Conservation (phyloP, 2,329 filamentous ascomycete genomes). For the Phyllosticta paracitricarpa region DNA sequence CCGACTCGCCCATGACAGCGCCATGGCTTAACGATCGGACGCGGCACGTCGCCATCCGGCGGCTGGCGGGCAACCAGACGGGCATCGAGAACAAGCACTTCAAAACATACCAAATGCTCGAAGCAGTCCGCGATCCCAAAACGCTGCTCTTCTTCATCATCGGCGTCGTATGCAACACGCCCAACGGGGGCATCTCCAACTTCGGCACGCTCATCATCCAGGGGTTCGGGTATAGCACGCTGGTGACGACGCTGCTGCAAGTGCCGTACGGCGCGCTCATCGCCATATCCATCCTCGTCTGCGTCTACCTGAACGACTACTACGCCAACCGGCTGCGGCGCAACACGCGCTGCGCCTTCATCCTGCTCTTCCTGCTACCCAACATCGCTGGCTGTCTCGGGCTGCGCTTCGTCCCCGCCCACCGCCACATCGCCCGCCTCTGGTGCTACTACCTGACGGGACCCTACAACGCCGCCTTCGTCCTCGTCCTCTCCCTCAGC, state of each 20-base stretch:
- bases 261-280: constrained; percentile 19
- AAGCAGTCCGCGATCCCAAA: constrained; percentile 36
- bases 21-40: constrained; percentile 16
- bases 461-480: constrained; percentile 45
- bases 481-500: constrained; percentile 39
- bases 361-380: constrained; percentile 17
- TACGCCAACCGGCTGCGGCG: constrained; percentile 1
- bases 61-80: constrained; percentile 38
- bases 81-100: constrained; percentile 43
- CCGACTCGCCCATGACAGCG: constrained; percentile 36
- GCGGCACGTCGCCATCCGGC: constrained; percentile 23
- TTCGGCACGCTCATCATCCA: constrained; percentile 29
- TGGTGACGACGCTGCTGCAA: constrained; percentile 26
- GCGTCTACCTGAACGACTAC: constrained; percentile 11
- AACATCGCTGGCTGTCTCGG: constrained; percentile 51
- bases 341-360: constrained; percentile 11
- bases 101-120: constrained; percentile 36
- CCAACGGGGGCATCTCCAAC: constrained; percentile 34
- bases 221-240: constrained; percentile 33
- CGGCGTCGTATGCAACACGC: constrained; percentile 23
- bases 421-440: constrained; percentile 44
- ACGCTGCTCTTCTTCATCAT: constrained; percentile 33
- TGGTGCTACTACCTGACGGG: constrained; percentile 51
- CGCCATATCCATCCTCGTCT: constrained; percentile 17
- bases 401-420: constrained; percentile 42